phyloP scores from a whole-genome alignment of 2,329 filamentous ascomycete genomes.

The Aspergillus pseudoterreus region DNA sequence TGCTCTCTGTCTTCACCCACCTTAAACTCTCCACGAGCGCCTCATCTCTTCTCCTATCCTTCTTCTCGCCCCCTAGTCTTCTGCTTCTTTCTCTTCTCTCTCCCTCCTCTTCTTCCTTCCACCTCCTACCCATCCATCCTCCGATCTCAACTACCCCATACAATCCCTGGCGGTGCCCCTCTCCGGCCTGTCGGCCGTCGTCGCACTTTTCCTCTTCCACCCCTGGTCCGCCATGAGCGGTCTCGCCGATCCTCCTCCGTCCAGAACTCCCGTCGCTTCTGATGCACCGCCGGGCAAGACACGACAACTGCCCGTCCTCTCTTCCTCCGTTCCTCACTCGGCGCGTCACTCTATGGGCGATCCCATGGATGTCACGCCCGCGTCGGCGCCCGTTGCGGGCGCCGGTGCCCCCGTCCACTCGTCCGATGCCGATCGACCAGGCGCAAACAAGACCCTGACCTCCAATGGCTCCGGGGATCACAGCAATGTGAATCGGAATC shows the following conservation, averaged over 20 bases:
- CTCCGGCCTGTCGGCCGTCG: conserved; percentile 13
- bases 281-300: conserved; percentile 41
- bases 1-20: conserved; percentile 20
- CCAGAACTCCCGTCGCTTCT: conserved; percentile 44
- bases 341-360: conserved; percentile 43
- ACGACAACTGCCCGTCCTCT: conserved; percentile 51
- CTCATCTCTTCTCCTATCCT: conserved; percentile 5
- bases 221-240: conserved; percentile 33
- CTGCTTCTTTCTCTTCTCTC: neutral
- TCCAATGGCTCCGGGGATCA: conserved; percentile 32
- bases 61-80: conserved; percentile 14
- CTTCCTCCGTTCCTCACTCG: conserved; percentile 42
- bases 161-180: conserved; percentile 8
- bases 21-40: conserved; percentile 24
- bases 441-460: conserved; percentile 26
- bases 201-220: conserved; percentile 5
- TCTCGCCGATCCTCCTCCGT: conserved; percentile 38
- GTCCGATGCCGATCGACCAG: conserved; percentile 46
- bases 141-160: neutral
- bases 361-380: conserved; percentile 54
- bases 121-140: neutral
- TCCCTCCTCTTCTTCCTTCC: neutral
- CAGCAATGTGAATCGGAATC: conserved; percentile 21
- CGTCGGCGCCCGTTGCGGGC: conserved; percentile 49
- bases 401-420: conserved; percentile 45